A percentile compares a stretch with the other conserved stretches of the same genome.
These are phyloP conservation scores for Thalassiosira livingstoniorum DNA, from an alignment of 352 stramenopile species.

Conservation along the genomic window DNA sequence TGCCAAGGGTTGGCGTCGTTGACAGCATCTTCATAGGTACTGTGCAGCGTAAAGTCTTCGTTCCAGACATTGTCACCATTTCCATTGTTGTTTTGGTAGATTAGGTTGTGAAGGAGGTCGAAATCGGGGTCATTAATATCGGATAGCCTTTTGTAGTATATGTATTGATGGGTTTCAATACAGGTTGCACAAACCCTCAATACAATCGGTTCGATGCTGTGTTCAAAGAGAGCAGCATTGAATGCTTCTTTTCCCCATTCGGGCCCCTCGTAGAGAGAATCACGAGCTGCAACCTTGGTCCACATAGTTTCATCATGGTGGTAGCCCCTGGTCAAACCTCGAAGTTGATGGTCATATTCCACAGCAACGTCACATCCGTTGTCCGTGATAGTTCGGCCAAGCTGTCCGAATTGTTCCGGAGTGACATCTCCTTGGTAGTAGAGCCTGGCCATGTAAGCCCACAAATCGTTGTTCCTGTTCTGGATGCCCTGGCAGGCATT, in stretches of 20 bases:
- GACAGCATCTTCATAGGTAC: constrained; percentile 58
- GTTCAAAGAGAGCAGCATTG: constrained; percentile 3
- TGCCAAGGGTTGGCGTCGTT: constrained; percentile 40
- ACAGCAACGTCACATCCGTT: constrained; percentile 19
- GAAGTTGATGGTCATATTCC: constrained; percentile 27
- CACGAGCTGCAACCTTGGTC: constrained; percentile 54
- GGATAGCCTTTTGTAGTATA: constrained; percentile 61
- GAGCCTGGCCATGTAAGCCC: constrained; percentile 17
- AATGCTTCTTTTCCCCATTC: constrained; percentile 46
- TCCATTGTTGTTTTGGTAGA: constrained; percentile 41
- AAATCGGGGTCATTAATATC: constrained; percentile 27
- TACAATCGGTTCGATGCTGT: constrained; percentile 33
- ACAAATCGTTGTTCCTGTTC: constrained; percentile 64
- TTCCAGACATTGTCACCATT: constrained; percentile 46
- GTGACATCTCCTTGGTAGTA: constrained; percentile 54
- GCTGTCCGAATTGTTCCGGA: constrained; percentile 2
- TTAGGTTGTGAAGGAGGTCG: constrained; percentile 48
- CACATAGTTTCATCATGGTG: constrained; percentile 39
- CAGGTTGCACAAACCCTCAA: constrained; percentile 43
- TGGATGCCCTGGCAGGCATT: constrained; percentile 68
- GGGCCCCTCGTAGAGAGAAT: constrained; percentile 27
- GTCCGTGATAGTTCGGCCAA: constrained; percentile 17
- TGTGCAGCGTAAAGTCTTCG: constrained; percentile 57
- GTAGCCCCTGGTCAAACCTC: constrained; percentile 37
- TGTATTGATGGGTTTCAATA: constrained; percentile 29